Percentiles rank a stretch among this genome's conserved stretches.
Evolutionary conservation across 2,329 filamentous ascomycete species (phyloP).

Genomic region (Fusarium pininemorale): DNA sequence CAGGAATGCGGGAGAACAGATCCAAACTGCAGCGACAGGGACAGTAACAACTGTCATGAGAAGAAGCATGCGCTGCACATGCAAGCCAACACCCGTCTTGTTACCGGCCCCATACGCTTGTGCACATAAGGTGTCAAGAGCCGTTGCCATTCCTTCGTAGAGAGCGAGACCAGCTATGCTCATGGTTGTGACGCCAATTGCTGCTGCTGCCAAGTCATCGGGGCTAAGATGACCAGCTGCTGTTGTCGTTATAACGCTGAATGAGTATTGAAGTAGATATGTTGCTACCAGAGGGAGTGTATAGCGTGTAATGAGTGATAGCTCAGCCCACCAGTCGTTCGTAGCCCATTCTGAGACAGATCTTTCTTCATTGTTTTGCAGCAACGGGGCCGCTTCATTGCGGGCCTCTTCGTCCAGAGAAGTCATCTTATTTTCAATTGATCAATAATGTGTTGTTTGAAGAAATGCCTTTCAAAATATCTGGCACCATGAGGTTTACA

Average conservation of each 20-base stretch:
- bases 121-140: conserved; percentile 40
- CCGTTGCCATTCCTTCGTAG: conserved; percentile 42
- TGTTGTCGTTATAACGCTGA: conserved; percentile 60
- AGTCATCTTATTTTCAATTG: background rate
- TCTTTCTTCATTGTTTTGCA: background rate
- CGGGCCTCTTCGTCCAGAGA: background rate
- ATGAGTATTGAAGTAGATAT: conserved; percentile 63
- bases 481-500: background rate
- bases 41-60: conserved; percentile 58
- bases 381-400: conserved; percentile 26
- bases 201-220: conserved; percentile 62
- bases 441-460: too few species aligned
- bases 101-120: conserved; percentile 50
- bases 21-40: conserved; percentile 60
- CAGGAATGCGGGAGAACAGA: conserved; percentile 57
- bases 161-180: conserved; percentile 63
- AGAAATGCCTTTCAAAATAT: too few species aligned
- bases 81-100: conserved; percentile 58
- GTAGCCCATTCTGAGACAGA: background rate
- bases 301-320: conserved; percentile 25
- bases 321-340: conserved; percentile 15
- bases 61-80: conserved; percentile 62
- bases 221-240: conserved; percentile 62
- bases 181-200: conserved; percentile 61
- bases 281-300: conserved; percentile 61